Evolutionary conservation across 345 rosid genomes (phyloP).

Genomic region (Hibiscus syriacus): DNA sequence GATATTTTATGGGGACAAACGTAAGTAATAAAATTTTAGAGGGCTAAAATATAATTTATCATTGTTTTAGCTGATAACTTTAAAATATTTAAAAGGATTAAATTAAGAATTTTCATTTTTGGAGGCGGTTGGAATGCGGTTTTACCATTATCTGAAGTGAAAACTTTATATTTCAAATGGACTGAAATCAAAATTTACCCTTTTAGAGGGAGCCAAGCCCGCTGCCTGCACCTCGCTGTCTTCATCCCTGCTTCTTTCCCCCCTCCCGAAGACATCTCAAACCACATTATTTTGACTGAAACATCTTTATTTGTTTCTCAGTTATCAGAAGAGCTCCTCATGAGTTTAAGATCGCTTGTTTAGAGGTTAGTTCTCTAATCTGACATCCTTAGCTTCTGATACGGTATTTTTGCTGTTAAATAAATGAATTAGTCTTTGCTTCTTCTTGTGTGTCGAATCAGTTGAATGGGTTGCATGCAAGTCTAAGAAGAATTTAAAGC

Average conservation of each 20-base stretch:
- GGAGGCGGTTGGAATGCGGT: too few relatives aligned
- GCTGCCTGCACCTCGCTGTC: too few relatives aligned
- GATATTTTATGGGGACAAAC: too few relatives aligned
- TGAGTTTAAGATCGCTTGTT: constrained; percentile 93
- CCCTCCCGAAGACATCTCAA: neutral
- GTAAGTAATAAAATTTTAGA: too few relatives aligned
- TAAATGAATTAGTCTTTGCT: neutral
- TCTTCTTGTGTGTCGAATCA: neutral
- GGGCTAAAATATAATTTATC: too few relatives aligned
- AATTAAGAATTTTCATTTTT: too few relatives aligned
- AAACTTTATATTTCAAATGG: too few relatives aligned
- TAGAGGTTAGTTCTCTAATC: constrained; percentile 61
- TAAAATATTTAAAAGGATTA: too few relatives aligned
- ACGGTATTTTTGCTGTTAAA: neutral
- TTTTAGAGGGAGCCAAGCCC: too few relatives aligned
- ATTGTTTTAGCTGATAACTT: too few relatives aligned
- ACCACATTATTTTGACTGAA: constrained; percentile 11
- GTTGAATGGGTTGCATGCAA: constrained; percentile 1
- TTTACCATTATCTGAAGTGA: too few relatives aligned
- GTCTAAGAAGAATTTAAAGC: neutral
- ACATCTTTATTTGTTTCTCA: constrained; percentile 23
- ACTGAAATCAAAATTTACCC: too few relatives aligned
- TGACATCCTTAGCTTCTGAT: neutral
- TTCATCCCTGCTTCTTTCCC: neutral
- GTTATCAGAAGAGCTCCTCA: constrained; percentile 98